phyloP scores from a whole-genome alignment of 2,329 filamentous ascomycete species.

The Chrysoporthe puriensis region DNA sequence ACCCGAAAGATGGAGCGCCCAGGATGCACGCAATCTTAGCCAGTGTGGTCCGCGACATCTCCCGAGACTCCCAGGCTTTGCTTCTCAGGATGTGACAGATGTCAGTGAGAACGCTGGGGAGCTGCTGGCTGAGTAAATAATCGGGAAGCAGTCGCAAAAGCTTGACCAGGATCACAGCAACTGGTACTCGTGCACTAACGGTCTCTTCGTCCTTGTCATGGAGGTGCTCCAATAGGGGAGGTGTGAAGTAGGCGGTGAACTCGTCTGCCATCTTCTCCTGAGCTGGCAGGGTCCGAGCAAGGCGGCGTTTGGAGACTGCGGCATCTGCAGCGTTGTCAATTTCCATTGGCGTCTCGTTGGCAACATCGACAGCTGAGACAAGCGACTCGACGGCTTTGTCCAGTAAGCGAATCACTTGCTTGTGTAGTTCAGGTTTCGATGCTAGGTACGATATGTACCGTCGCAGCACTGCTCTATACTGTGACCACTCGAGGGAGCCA shows the following conservation, averaged over 20 bases:
- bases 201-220: constrained; percentile 94
- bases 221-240: constrained; percentile 79
- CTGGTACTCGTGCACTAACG: constrained; percentile 88
- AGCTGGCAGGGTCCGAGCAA: constrained; percentile 69
- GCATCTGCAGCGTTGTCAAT: constrained; percentile 39
- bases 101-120: constrained; percentile 86
- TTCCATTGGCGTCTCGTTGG: constrained; percentile 45
- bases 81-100: constrained; percentile 92
- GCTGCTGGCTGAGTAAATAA: constrained; percentile 70
- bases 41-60: constrained; percentile 87
- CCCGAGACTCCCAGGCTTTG: constrained; percentile 83
- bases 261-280: constrained; percentile 71
- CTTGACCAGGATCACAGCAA: constrained; percentile 87
- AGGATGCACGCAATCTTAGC: constrained; percentile 81
- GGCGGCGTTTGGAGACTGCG: constrained; percentile 40
- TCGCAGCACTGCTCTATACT: constrained; percentile 83
- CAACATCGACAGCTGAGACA: constrained; percentile 52
- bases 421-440: constrained; percentile 80
- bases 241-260: constrained; percentile 74
- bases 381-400: constrained; percentile 81
- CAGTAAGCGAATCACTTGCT: constrained; percentile 81
- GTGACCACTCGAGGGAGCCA: constrained; percentile 82
- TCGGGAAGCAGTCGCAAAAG: constrained; percentile 79
- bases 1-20: constrained; percentile 82
- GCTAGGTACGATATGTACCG: constrained; percentile 83